Evolutionary conservation across 805 yeast genomes (phyloP).

Genomic region (Spencermartinsiella europaea): DNA sequence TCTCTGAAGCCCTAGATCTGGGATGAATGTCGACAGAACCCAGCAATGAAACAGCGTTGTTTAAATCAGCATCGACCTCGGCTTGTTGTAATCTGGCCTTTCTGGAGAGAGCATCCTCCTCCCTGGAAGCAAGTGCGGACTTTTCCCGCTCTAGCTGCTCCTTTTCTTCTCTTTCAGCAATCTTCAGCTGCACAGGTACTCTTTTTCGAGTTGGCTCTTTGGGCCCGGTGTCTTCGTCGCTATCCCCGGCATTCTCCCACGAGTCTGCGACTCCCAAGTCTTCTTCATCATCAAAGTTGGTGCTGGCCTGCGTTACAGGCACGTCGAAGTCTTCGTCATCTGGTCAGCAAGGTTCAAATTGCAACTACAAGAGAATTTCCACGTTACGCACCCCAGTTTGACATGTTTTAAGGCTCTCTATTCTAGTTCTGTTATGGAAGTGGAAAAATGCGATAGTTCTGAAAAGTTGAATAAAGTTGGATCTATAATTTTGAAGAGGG

Average conservation of each 20-base stretch:
- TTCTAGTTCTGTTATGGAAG: conserved; percentile 1
- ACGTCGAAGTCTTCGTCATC: conserved; percentile 91
- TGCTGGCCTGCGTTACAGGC: conserved; percentile 59
- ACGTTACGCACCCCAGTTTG: conserved; percentile 20
- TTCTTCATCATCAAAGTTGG: conserved; percentile 59
- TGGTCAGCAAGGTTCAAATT: conserved; percentile 3
- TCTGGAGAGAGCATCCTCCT: conserved; percentile 68
- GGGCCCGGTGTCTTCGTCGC: conserved; percentile 56
- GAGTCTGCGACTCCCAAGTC: conserved; percentile 80
- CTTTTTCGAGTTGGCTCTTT: conserved; percentile 41
- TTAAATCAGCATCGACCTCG: conserved; percentile 78
- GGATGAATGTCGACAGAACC: conserved; percentile 50
- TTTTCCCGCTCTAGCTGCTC: conserved; percentile 45
- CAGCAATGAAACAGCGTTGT: conserved; percentile 88
- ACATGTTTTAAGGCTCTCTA: too few species aligned
- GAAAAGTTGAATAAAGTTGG: too few species aligned
- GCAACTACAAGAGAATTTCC: background rate
- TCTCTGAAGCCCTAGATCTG: conserved; percentile 42
- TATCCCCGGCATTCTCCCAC: conserved; percentile 70
- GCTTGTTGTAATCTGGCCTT: conserved; percentile 71
- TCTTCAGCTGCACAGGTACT: conserved; percentile 37
- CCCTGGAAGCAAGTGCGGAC: conserved; percentile 38
- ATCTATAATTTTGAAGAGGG: too few species aligned
- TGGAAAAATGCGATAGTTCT: background rate
- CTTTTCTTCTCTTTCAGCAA: conserved; percentile 37